Evolutionary conservation across 257 asterid species (phyloP), one percentile per base, ranked within the genome.

Genomic region (Solanum rostratum): DNA sequence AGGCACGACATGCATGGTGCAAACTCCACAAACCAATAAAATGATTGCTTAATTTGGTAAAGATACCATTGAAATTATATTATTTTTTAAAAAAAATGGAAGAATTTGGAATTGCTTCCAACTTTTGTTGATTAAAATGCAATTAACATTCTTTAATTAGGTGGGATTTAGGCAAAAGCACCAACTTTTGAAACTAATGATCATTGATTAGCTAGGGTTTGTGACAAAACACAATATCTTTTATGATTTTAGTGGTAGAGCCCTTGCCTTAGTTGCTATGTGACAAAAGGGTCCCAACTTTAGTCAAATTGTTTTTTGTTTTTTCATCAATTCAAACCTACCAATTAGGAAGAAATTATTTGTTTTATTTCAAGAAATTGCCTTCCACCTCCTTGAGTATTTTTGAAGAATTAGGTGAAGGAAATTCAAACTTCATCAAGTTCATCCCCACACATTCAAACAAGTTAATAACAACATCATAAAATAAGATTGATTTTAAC

Each of bases 301-400:
- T 57, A 52, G 89, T 84, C 84, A 55, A 78, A 79, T 15, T 73
- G 71, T 73, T 68, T 0, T 33, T 33, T 33, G 5, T 8, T 19
- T 7, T 6, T 85, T 84, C 80, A 68, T 84, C 50, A n/a, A 10
- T 29, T 82, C 88, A 69, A 71, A 91, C 94, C 96, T 30, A 92
- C 86, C 52, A 37, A 60, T 87, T 85, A 84, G 89, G 87, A 88
- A 85, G 82, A 76, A 76, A 15, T 4, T 74, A 55, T 57, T 70
- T 9, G 39, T 24, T 73, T 43, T 11, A 10, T 68, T 68, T 33
- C 24, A 24, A 24, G 45, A 76, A 46, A 49, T 76, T 76, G 37
- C 1, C 13, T 74, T 46, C 41, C 60, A 46, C 22, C 15, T 24
- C 20, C 22, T 46, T 45, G 59, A 49, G 43, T 46, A 76, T 49